Evolutionary conservation across 2,329 filamentous ascomycete species (phyloP), one percentile per base, ranked within the genome.

Genomic region (Zarea fungicola): DNA sequence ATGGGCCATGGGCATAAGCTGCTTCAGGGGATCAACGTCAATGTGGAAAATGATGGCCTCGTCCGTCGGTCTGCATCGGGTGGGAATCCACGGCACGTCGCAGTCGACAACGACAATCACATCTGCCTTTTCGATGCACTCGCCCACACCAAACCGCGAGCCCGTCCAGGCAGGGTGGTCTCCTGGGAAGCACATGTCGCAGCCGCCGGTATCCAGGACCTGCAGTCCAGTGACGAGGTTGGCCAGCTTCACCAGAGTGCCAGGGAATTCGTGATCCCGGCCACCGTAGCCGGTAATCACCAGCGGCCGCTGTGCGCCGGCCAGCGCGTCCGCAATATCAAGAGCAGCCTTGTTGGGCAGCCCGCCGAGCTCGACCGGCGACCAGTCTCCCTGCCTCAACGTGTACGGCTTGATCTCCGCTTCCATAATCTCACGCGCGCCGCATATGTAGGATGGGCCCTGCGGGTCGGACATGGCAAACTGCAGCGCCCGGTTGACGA

Each of bases 81-180:
- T 93, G n/a, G 85, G 83, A 48, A 96, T 90, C 89, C 90, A 96
- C 0, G 91, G 91, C 0, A 96, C 89, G 61, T 96, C 91, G 55
- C 89, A 95, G 65, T 96, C 87, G 21, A 95, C 62, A 3, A 96
- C 84, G 1, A 96, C 56, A 51, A 96, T 95, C 10, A 89, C 80
- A 63, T 96, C 92, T 1, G 91, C 89, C 0, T 81, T 81, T 51
- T 75, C 78, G 62, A 96, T 87, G 35, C 76, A 74, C 2, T 87
- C 81, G 44, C 95, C 86, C 3, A 79, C 75, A 3, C 89, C 89
- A 58, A 84, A 95, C 36, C 83, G 77, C 44, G 93, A 65, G 2
- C 91, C 85, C 11, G 89, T 62, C 70, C 80, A 88, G 1, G 69
- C 80, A 2, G 77, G 80, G 57, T 90, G 85, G 47, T 84, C 73